phyloP scores from a whole-genome alignment of 352 stramenopile species.

The Thraustotheca clavata region DNA sequence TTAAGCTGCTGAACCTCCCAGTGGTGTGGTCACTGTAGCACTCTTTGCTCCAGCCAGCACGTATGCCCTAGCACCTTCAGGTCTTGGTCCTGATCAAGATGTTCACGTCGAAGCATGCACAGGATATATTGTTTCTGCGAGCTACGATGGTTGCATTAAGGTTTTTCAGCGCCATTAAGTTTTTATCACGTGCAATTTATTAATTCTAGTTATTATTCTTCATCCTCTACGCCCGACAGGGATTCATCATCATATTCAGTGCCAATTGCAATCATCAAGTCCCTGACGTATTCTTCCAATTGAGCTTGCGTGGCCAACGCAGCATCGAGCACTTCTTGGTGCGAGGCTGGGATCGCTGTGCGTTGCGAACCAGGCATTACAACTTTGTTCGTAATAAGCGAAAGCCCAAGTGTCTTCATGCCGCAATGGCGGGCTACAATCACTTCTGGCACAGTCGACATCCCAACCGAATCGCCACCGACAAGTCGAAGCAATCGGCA shows the following conservation, averaged over 20 bases:
- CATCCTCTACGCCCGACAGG: slow-evolving; percentile 9
- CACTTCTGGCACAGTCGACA: slow-evolving; percentile 95
- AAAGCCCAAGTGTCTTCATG: slow-evolving; percentile 93
- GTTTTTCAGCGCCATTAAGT: slow-evolving; percentile 12
- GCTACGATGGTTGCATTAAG: slow-evolving; percentile 73
- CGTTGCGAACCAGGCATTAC: slow-evolving; percentile 74
- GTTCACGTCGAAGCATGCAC: slow-evolving; percentile 62
- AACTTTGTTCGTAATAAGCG: slow-evolving; percentile 94
- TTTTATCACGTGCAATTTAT: neutral
- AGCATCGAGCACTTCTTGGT: slow-evolving; percentile 91
- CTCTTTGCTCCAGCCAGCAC: slow-evolving; percentile 74
- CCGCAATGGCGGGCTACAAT: slow-evolving; percentile 93
- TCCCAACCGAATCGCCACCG: slow-evolving; percentile 91
- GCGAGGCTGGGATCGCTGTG: slow-evolving; percentile 64
- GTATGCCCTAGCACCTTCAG: slow-evolving; percentile 71
- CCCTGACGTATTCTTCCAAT: slow-evolving; percentile 41
- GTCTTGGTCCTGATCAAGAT: slow-evolving; percentile 42
- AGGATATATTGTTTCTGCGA: slow-evolving; percentile 70
- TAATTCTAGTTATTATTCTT: neutral
- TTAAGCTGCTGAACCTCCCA: slow-evolving; percentile 51
- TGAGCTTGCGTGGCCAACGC: slow-evolving; percentile 58
- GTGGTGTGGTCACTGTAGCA: slow-evolving; percentile 69
- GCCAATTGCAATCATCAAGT: slow-evolving; percentile 40
- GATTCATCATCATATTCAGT: slow-evolving; percentile 26
- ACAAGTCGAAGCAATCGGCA: slow-evolving; percentile 89